These are phyloP conservation scores for Allantophomopsis cytisporea DNA, from an alignment of 2,329 filamentous ascomycete genomes.

Conservation along the genomic window DNA sequence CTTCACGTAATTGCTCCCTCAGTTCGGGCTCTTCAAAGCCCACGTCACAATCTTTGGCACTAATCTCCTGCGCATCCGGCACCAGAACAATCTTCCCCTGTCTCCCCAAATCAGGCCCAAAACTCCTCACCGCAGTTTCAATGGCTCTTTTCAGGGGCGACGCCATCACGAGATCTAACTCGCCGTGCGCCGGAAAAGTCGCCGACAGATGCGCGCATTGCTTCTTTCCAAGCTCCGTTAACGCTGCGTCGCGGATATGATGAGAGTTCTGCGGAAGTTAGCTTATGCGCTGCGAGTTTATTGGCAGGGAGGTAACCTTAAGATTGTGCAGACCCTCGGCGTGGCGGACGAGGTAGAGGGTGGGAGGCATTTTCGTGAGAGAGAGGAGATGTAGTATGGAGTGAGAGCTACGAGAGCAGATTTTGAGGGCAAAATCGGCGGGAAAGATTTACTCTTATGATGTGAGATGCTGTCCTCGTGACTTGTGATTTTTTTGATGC, in stretches of 20 bases:
- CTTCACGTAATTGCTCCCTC: conserved; percentile 38
- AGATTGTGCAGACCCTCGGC: conserved; percentile 77
- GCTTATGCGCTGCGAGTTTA: too few species aligned
- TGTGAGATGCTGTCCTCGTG: too few species aligned
- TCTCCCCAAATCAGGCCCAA: conserved; percentile 39
- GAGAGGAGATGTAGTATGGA: not conserved
- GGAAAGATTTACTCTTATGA: conserved; percentile 1
- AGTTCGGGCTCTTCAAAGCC: conserved; percentile 46
- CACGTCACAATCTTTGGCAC: conserved; percentile 60
- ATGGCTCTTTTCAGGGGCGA: conserved; percentile 73
- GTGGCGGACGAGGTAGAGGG: conserved; percentile 58
- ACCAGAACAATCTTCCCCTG: conserved; percentile 40
- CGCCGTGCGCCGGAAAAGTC: conserved; percentile 49
- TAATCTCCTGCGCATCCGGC: conserved; percentile 69
- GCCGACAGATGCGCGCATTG: conserved; percentile 56
- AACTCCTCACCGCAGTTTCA: conserved; percentile 60
- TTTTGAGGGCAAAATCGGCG: not conserved
- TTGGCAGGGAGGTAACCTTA: conserved; percentile 11
- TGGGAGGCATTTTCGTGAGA: conserved; percentile 10
- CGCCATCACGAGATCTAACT: conserved; percentile 58
- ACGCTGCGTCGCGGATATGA: conserved; percentile 55
- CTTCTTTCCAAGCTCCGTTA: conserved; percentile 59
- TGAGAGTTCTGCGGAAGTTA: conserved; percentile 41
- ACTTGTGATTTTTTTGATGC: too few species aligned
- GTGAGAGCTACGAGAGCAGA: not conserved